Base-by-base conservation (phyloP, 441 rosid genomes). In the Cnidoscolus chayamansa region DNA sequence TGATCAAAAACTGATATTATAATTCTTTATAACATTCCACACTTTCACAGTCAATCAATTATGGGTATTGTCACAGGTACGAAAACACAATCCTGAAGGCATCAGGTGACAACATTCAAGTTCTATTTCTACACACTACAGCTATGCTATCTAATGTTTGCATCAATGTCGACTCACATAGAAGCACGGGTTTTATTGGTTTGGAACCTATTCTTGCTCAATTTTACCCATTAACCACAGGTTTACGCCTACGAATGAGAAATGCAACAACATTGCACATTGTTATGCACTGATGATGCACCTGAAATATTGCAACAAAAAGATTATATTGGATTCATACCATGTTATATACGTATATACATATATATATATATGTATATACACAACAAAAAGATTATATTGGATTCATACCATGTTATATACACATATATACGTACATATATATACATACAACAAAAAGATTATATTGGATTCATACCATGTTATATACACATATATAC, bases 361-460 rank as follows among this genome's bases (percentile, higher is more conserved):
- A n/a, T n/a, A n/a, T n/a, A n/a, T n/a, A n/a, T n/a, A n/a, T n/a
- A n/a, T n/a, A n/a, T n/a, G n/a, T n/a, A n/a, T n/a, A n/a, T n/a
- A n/a, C n/a, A n/a, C n/a, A n/a, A n/a, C n/a, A n/a, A n/a, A n/a
- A n/a, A n/a, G n/a, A n/a, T n/a, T n/a, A n/a, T n/a, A n/a, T n/a
- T n/a, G n/a, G n/a, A n/a, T n/a, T n/a, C n/a, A n/a, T n/a, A n/a
- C n/a, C n/a, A n/a, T n/a, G n/a, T n/a, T n/a, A n/a, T n/a, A n/a
- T n/a, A n/a, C n/a, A n/a, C n/a, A n/a, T n/a, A n/a, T n/a, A n/a
- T n/a, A n/a, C n/a, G n/a, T n/a, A n/a, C n/a, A n/a, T n/a, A n/a
- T n/a, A n/a, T n/a, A n/a, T n/a, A n/a, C n/a, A n/a, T n/a, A 25
- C 72, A 69, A 13, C 45, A 25, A 53, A 1, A 67, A 67, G 56